phyloP scores from a whole-genome alignment of 257 asterid genomes.

The Nemophila menziesii region DNA sequence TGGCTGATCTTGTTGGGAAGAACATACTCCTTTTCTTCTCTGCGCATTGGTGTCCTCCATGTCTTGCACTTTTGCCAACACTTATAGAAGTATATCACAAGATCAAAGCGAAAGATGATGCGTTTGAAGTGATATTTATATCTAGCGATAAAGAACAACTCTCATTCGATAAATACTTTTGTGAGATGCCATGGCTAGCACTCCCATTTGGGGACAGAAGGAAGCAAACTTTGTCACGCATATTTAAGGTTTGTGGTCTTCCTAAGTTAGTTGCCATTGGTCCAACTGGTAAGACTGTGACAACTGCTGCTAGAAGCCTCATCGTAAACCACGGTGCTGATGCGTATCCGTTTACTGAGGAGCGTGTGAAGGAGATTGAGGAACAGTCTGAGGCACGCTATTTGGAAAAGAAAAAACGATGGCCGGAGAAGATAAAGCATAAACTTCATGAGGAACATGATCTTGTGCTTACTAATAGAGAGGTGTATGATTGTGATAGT shows the following conservation, averaged over 20 bases:
- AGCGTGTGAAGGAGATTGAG: slow-evolving; percentile 58
- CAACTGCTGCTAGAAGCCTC: slow-evolving; percentile 47
- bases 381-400: slow-evolving; percentile 30
- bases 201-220: slow-evolving; percentile 54
- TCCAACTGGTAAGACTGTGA: slow-evolving; percentile 50
- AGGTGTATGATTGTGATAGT: slow-evolving; percentile 41
- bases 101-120: slow-evolving; percentile 33
- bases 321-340: slow-evolving; percentile 44
- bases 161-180: slow-evolving; percentile 54
- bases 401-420: slow-evolving; percentile 58
- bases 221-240: slow-evolving; percentile 30
- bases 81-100: slow-evolving; percentile 39
- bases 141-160: slow-evolving; percentile 58
- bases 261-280: slow-evolving; percentile 66
- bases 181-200: slow-evolving; percentile 78
- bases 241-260: slow-evolving; percentile 63
- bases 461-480: slow-evolving; percentile 39
- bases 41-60: slow-evolving; percentile 84
- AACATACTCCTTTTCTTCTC: slow-evolving; percentile 58
- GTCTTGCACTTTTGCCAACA: slow-evolving; percentile 64
- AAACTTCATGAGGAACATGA: slow-evolving; percentile 46
- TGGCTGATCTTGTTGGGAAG: slow-evolving; percentile 65
- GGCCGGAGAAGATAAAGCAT: slow-evolving; percentile 48
- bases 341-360: slow-evolving; percentile 71
- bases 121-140: slow-evolving; percentile 55